phyloP scores from a whole-genome alignment of 164 flowering plant species.

The Kalanchoe fedtschenkoi region DNA sequence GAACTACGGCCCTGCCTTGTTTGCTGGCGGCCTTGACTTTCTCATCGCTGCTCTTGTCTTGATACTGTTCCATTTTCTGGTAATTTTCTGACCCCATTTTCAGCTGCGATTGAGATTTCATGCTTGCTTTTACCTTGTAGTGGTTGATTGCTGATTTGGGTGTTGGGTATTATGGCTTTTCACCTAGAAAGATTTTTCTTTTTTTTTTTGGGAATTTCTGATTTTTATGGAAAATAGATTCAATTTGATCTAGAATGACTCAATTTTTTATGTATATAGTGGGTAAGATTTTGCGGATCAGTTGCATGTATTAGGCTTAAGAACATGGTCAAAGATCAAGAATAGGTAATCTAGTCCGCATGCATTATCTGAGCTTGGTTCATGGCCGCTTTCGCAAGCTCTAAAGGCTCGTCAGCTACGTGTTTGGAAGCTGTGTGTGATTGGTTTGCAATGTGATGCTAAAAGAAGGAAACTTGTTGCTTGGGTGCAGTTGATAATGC shows the following conservation, averaged over 20 bases:
- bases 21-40: conserved; percentile 51
- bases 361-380: background rate
- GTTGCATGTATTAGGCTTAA: too few relatives aligned
- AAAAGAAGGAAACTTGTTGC: background rate
- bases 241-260: too few relatives aligned
- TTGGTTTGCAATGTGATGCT: background rate
- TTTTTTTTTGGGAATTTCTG: too few relatives aligned
- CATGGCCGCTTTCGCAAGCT: background rate
- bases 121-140: background rate
- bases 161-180: background rate
- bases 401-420: background rate
- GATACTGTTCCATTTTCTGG: conserved; percentile 67
- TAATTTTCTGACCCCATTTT: conserved; percentile 14
- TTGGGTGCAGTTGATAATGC: conserved; percentile 72
- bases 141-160: too few relatives aligned
- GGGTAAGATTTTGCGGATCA: too few relatives aligned
- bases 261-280: too few relatives aligned
- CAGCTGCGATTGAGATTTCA: background rate
- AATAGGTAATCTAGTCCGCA: too few relatives aligned
- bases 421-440: background rate
- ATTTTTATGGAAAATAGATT: too few relatives aligned
- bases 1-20: conserved; percentile 65
- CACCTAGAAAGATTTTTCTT: background rate
- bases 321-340: too few relatives aligned
- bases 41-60: conserved; percentile 45